These are phyloP conservation scores for Microcera coccophila DNA, from an alignment of 2,329 filamentous ascomycete genomes.

Conservation along the genomic window DNA sequence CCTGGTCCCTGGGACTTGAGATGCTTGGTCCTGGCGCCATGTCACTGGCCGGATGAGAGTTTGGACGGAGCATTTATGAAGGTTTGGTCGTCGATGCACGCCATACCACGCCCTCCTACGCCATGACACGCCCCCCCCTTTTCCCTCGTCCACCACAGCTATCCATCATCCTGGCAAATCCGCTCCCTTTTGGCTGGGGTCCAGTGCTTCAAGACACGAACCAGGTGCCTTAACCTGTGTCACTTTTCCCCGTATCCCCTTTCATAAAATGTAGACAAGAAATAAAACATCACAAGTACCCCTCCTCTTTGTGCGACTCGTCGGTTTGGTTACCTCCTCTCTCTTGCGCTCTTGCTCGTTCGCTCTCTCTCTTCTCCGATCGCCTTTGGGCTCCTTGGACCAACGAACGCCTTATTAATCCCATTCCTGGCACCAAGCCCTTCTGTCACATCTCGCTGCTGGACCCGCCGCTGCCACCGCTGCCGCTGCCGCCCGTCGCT, in stretches of 20 bases:
- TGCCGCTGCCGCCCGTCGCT: constrained; percentile 18
- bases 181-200: constrained; percentile 25
- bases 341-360: constrained; percentile 1
- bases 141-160: background rate
- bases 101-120: background rate
- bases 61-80: background rate
- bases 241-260: constrained; percentile 30
- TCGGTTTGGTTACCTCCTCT: background rate
- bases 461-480: constrained; percentile 14
- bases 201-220: constrained; percentile 31
- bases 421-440: background rate
- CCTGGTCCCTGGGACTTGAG: constrained; percentile 13
- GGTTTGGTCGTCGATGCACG: background rate
- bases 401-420: background rate
- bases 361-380: background rate
- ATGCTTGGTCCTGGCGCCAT: background rate
- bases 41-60: background rate
- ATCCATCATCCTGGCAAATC: background rate
- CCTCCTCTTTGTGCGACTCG: constrained; percentile 22
- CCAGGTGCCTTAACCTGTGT: constrained; percentile 28
- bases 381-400: background rate
- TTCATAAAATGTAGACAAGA: constrained; percentile 30
- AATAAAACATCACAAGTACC: constrained; percentile 30
- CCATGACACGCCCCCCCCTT: no score
- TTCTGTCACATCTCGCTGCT: background rate